Conservation (phyloP, 2,329 filamentous ascomycete species). For the Diaporthe velutina region DNA sequence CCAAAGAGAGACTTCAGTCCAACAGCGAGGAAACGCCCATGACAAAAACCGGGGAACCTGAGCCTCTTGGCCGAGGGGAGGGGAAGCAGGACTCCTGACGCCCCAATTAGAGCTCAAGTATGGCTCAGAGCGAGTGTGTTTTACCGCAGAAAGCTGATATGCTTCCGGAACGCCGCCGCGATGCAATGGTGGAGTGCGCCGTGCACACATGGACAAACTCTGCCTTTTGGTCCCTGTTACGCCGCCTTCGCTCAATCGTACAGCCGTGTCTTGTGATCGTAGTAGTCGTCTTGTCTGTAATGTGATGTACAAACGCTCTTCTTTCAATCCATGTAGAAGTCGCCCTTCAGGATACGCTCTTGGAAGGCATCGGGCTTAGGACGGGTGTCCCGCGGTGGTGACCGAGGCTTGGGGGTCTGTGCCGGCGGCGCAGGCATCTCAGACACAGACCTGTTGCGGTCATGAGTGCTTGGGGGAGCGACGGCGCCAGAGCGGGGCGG, state of each 20-base stretch:
- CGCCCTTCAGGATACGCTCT: constrained; percentile 96
- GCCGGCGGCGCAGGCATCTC: constrained; percentile 71
- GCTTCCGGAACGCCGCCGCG: constrained; percentile 22
- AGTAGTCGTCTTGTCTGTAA: constrained; percentile 8
- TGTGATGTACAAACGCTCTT: not conserved
- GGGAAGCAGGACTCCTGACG: not conserved
- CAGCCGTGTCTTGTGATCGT: constrained; percentile 4
- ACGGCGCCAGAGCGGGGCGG: constrained; percentile 53
- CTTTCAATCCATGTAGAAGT: constrained; percentile 96
- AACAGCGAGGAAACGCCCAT: not conserved
- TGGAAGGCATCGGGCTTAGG: constrained; percentile 93
- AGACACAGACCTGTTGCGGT: constrained; percentile 78
- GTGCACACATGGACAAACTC: constrained; percentile 2
- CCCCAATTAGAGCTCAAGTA: constrained; percentile 15
- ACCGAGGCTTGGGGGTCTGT: constrained; percentile 62
- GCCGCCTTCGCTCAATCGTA: not conserved
- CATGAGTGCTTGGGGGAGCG: constrained; percentile 59
- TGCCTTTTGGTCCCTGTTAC: constrained; percentile 6
- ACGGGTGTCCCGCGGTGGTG: constrained; percentile 53
- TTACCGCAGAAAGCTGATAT: not conserved
- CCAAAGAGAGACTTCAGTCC: constrained; percentile 17
- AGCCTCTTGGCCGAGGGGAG: not conserved
- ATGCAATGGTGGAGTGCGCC: constrained; percentile 5
- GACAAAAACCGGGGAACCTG: not conserved
- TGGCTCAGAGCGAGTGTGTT: constrained; percentile 30